Evolutionary conservation across 2,329 filamentous ascomycete species (phyloP).

Genomic region (Colletotrichum theobromicola): DNA sequence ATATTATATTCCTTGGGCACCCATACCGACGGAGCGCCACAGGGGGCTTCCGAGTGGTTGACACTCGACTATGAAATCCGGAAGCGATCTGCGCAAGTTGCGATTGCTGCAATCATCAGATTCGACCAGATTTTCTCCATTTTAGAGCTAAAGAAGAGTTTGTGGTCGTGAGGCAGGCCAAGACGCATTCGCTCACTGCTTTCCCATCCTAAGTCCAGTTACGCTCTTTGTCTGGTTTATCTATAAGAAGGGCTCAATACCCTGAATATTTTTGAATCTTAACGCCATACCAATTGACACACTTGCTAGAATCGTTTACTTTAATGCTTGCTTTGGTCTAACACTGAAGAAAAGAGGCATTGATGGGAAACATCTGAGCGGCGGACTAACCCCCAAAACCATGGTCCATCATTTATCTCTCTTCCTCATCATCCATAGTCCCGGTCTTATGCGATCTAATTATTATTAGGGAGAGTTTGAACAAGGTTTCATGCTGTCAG

Average conservation of each 20-base stretch:
- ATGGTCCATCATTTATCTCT: not conserved
- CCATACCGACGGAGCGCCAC: not conserved
- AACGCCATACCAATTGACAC: not conserved
- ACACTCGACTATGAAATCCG: accelerated
- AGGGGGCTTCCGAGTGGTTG: not conserved
- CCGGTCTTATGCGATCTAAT: accelerated
- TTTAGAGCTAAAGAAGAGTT: accelerated
- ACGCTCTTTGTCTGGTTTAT: accelerated
- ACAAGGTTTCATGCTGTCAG: accelerated
- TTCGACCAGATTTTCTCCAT: not conserved
- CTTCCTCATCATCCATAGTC: not conserved
- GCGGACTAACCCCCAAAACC: not conserved
- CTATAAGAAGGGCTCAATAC: not conserved
- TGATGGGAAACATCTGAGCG: accelerated
- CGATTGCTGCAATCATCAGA: not conserved
- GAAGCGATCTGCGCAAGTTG: accelerated
- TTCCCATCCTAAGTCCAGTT: not conserved
- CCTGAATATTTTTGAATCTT: accelerated
- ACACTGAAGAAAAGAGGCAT: not conserved
- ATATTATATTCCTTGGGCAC: not conserved
- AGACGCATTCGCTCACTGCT: accelerated
- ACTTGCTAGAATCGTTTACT: not conserved
- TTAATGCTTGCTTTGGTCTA: not conserved
- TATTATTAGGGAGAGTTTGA: not conserved
- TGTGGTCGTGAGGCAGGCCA: accelerated